Evolutionary conservation across 768 basidiomycete genomes (phyloP).

Genomic region (Panellus pusillus): DNA sequence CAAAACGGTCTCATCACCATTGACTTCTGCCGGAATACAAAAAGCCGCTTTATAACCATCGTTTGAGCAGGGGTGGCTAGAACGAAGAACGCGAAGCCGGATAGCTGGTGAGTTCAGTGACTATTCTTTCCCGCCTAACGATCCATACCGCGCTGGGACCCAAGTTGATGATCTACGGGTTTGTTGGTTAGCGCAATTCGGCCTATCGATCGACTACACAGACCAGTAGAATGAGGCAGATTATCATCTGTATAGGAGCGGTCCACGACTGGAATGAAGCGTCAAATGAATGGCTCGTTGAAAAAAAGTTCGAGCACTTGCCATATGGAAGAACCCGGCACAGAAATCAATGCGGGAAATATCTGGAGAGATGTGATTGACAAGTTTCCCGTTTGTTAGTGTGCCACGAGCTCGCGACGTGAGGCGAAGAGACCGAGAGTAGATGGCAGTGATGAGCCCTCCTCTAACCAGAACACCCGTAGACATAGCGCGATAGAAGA

Average conservation of each 20-base stretch:
- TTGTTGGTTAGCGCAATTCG: neutral
- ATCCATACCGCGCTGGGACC: conserved; percentile 52
- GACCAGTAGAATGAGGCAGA: conserved; percentile 70
- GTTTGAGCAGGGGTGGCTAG: conserved; percentile 75
- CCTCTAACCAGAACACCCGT: conserved; percentile 81
- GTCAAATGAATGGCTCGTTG: neutral
- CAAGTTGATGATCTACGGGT: conserved; percentile 53
- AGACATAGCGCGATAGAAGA: conserved; percentile 75
- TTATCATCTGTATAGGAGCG: conserved; percentile 71
- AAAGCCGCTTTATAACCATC: conserved; percentile 69
- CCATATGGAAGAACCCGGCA: conserved; percentile 76
- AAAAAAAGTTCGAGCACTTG: conserved; percentile 17
- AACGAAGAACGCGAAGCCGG: conserved; percentile 61
- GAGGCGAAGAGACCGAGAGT: conserved; percentile 72
- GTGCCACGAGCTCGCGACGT: conserved; percentile 77
- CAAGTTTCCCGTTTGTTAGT: conserved; percentile 84
- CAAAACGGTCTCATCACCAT: conserved; percentile 43
- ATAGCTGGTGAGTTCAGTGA: conserved; percentile 26
- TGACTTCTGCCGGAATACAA: conserved; percentile 64
- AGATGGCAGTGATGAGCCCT: conserved; percentile 86
- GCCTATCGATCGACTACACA: neutral
- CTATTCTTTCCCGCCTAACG: neutral
- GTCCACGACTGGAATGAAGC: conserved; percentile 53
- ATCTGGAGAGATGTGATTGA: conserved; percentile 93
- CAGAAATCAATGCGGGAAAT: conserved; percentile 91